These are phyloP conservation scores for Debaryomyces maramus DNA, from an alignment of 805 yeast species.

Conservation along the genomic window DNA sequence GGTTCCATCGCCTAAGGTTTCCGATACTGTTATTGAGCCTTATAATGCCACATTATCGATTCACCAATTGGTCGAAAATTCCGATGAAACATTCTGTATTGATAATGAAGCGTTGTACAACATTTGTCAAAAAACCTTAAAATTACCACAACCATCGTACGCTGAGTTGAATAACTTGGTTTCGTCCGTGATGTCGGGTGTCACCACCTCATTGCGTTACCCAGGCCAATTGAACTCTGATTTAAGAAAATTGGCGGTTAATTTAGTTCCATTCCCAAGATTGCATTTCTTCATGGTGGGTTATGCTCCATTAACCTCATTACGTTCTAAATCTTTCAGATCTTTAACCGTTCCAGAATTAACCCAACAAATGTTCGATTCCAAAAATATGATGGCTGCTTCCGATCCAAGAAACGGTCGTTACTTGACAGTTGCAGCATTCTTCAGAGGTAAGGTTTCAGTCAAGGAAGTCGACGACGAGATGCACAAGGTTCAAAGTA, in stretches of 20 bases:
- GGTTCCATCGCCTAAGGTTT: constrained; percentile 85
- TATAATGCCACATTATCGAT: constrained; percentile 89
- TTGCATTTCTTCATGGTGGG: constrained; percentile 95
- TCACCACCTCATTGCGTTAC: constrained; percentile 88
- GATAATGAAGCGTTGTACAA: constrained; percentile 92
- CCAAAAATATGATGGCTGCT: constrained; percentile 95
- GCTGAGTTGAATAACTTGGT: constrained; percentile 79
- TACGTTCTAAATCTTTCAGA: constrained; percentile 79
- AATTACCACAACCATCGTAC: constrained; percentile 76
- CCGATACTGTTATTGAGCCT: constrained; percentile 94
- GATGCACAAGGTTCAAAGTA: constrained; percentile 79
- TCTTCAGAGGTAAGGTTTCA: constrained; percentile 91
- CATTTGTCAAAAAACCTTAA: constrained; percentile 83
- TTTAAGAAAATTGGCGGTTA: constrained; percentile 89
- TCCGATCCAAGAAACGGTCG: constrained; percentile 89
- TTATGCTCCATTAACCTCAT: constrained; percentile 85
- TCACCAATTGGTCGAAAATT: constrained; percentile 86
- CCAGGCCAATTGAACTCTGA: constrained; percentile 95
- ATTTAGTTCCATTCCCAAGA: constrained; percentile 93
- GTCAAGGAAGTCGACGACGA: constrained; percentile 94
- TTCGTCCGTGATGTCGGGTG: constrained; percentile 92
- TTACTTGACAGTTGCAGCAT: constrained; percentile 89
- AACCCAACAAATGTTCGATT: constrained; percentile 90
- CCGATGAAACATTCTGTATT: constrained; percentile 93
- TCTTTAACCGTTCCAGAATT: constrained; percentile 85